Evolutionary conservation across 768 basidiomycete genomes (phyloP).

Genomic region (Suillus decipiens): DNA sequence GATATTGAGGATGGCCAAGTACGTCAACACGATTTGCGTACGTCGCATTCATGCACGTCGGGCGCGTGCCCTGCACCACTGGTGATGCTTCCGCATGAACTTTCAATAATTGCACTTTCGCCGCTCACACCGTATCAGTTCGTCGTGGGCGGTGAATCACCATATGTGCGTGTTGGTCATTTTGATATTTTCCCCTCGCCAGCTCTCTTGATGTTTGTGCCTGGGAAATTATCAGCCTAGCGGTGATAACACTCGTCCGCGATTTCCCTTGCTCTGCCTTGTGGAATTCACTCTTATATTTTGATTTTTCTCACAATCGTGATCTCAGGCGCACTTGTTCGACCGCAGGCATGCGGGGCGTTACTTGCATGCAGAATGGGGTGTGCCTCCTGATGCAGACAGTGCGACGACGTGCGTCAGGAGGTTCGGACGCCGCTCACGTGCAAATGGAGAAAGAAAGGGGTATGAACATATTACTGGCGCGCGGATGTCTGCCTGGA

Average conservation of each 20-base stretch:
- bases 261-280: neutral
- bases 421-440: constrained; percentile 61
- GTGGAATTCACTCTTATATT: constrained; percentile 1
- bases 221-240: neutral
- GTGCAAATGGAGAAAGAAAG: constrained; percentile 35
- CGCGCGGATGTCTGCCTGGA: constrained; percentile 65
- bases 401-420: constrained; percentile 79
- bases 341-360: constrained; percentile 76
- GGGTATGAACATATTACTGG: constrained; percentile 72
- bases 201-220: neutral
- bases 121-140: constrained; percentile 81
- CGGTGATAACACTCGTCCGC: neutral
- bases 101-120: constrained; percentile 76
- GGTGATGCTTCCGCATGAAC: constrained; percentile 59
- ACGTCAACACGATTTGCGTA: constrained; percentile 83
- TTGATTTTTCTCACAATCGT: neutral
- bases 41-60: constrained; percentile 59
- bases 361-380: constrained; percentile 69
- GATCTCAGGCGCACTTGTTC: constrained; percentile 48
- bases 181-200: neutral
- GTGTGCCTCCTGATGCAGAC: constrained; percentile 46
- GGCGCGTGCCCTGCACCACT: constrained; percentile 70
- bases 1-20: constrained; percentile 75
- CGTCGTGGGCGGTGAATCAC: constrained; percentile 80
- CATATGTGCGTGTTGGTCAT: constrained; percentile 54